These are phyloP conservation scores for Debaryomyces maramus DNA, from an alignment of 805 yeast genomes.

Conservation along the genomic window DNA sequence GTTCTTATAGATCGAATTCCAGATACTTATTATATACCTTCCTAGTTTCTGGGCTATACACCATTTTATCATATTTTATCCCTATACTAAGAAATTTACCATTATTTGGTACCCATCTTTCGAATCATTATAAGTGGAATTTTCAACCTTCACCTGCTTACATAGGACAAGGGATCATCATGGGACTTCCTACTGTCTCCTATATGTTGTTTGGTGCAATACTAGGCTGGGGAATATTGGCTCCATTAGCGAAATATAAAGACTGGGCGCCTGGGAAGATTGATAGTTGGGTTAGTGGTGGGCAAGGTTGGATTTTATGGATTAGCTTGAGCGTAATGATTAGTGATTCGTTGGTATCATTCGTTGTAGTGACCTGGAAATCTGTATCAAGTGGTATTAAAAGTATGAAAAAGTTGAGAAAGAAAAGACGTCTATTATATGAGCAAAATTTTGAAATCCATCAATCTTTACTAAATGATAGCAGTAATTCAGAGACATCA, in stretches of 20 bases:
- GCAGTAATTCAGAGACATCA: background rate
- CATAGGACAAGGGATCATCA: constrained; percentile 94
- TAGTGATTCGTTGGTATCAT: constrained; percentile 82
- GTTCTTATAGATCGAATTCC: constrained; percentile 55
- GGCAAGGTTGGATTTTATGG: constrained; percentile 98
- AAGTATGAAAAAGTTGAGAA: constrained; percentile 4
- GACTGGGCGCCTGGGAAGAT: constrained; percentile 91
- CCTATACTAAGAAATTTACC: constrained; percentile 74
- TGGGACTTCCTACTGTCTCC: constrained; percentile 91
- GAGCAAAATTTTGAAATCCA: constrained; percentile 4
- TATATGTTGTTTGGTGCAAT: constrained; percentile 90
- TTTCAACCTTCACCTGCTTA: constrained; percentile 97
- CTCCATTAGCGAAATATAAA: constrained; percentile 66
- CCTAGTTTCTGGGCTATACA: constrained; percentile 65
- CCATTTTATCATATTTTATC: constrained; percentile 67
- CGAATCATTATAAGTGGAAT: constrained; percentile 72
- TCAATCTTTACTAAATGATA: constrained; percentile 38
- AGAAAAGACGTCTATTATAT: background rate
- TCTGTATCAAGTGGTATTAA: constrained; percentile 28
- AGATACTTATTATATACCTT: constrained; percentile 63
- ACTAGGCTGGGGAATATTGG: constrained; percentile 90
- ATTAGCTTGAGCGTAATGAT: constrained; percentile 90
- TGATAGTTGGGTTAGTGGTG: constrained; percentile 91
- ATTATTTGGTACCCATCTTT: constrained; percentile 65
- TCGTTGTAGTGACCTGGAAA: constrained; percentile 57